Percentiles rank a stretch among this genome's conserved stretches.
These are phyloP conservation scores for Penicillium frequentans DNA, from an alignment of 2,329 filamentous ascomycete species.

Conservation along the genomic window DNA sequence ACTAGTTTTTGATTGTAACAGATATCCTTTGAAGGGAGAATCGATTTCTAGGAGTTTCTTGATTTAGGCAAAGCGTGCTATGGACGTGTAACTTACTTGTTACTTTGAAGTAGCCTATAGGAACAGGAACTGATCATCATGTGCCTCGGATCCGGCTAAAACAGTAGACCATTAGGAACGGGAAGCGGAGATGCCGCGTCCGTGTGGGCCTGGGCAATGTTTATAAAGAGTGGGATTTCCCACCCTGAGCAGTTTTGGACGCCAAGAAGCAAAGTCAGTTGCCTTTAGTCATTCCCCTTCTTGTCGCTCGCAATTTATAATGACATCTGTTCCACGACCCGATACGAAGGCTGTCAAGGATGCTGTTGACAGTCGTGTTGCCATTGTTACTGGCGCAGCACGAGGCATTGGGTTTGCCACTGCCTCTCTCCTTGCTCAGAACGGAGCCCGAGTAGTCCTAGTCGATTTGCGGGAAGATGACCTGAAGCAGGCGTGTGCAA, in stretches of 20 bases:
- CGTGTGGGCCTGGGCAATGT: background rate
- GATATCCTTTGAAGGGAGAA: background rate
- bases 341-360: background rate
- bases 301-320: background rate
- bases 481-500: conserved; percentile 10
- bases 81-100: background rate
- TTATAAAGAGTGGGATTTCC: background rate
- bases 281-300: background rate
- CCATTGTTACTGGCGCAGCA: conserved; percentile 22
- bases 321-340: conserved; percentile 9
- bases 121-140: background rate
- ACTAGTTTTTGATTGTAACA: conserved; percentile 7
- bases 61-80: background rate
- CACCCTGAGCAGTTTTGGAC: background rate
- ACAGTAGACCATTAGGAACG: background rate
- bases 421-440: conserved; percentile 14
- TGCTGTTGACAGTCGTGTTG: conserved; percentile 6
- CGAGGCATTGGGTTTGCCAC: conserved; percentile 21
- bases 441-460: conserved; percentile 21
- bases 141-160: background rate
- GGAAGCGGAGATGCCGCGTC: background rate
- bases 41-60: background rate
- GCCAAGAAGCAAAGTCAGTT: background rate
- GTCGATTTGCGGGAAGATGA: conserved; percentile 17
- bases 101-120: background rate